Evolutionary conservation across 768 basidiomycete species (phyloP).

Genomic region (Suillus paluster): DNA sequence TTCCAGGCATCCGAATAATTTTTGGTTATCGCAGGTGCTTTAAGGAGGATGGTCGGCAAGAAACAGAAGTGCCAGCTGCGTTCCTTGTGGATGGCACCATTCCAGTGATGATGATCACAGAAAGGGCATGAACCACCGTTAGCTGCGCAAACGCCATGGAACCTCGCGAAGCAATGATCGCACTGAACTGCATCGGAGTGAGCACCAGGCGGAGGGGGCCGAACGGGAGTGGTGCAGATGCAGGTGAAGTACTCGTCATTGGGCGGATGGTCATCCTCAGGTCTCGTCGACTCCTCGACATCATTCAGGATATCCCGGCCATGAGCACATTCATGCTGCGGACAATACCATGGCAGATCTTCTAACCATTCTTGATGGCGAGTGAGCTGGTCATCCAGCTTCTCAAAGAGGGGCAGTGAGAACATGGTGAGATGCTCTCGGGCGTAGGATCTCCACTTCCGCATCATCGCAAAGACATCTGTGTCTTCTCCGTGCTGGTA

Average conservation of each 20-base stretch:
- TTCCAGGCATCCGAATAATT: constrained; percentile 82
- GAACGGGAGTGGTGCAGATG: constrained; percentile 77
- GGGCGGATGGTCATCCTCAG: constrained; percentile 81
- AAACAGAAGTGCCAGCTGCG: constrained; percentile 85
- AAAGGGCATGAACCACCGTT: constrained; percentile 93
- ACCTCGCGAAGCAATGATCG: constrained; percentile 86
- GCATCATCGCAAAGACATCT: constrained; percentile 74
- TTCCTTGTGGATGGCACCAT: constrained; percentile 81
- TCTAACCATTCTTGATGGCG: constrained; percentile 74
- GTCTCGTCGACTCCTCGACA: constrained; percentile 72
- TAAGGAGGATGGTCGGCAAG: constrained; percentile 68
- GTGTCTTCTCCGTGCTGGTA: constrained; percentile 59
- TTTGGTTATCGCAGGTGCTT: constrained; percentile 79
- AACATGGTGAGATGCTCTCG: constrained; percentile 75
- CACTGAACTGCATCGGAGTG: constrained; percentile 88
- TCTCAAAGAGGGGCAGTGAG: constrained; percentile 72
- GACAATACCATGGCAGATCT: constrained; percentile 80
- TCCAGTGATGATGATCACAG: constrained; percentile 92
- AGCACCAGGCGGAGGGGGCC: constrained; percentile 75
- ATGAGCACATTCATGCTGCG: constrained; percentile 66
- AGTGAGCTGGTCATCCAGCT: constrained; percentile 68
- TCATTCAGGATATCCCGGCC: constrained; percentile 71
- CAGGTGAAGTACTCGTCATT: constrained; percentile 84
- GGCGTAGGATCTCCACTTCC: constrained; percentile 75
- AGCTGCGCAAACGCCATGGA: constrained; percentile 84